phyloP scores from a whole-genome alignment of 208 protist genomes.

The Naegleria lovaniensis region DNA sequence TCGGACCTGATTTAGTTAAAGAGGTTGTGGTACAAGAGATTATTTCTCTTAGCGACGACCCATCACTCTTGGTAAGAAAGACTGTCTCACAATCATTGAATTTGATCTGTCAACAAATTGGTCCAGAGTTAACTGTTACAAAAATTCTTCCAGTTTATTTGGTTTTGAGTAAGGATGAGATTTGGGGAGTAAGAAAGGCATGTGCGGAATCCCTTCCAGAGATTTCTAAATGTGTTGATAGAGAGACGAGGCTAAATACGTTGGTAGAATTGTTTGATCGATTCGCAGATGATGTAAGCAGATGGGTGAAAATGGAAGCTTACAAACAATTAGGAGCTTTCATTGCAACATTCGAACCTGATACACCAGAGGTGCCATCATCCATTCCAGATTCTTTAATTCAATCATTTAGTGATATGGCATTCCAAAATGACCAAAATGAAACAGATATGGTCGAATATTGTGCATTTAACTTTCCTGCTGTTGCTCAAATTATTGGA shows the following conservation, averaged over 20 bases:
- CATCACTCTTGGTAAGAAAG: constrained; percentile 74
- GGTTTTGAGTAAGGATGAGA: constrained; percentile 80
- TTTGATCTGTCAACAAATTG: constrained; percentile 55
- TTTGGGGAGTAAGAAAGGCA: constrained; percentile 89
- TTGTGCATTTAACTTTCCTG: constrained; percentile 85
- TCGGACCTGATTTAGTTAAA: constrained; percentile 61
- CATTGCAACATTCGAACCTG: constrained; percentile 71
- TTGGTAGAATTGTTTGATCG: constrained; percentile 62
- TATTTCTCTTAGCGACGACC: constrained; percentile 72
- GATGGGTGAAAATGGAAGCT: constrained; percentile 81
- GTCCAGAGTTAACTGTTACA: constrained; percentile 51
- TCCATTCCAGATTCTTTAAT: constrained; percentile 71
- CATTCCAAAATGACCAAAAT: constrained; percentile 64
- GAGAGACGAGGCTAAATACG: constrained; percentile 29
- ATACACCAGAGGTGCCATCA: neutral
- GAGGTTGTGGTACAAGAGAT: constrained; percentile 67
- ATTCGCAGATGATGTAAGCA: constrained; percentile 70
- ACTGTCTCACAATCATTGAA: constrained; percentile 67
- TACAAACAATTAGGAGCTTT: constrained; percentile 79
- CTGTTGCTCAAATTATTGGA: constrained; percentile 77
- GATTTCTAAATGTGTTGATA: constrained; percentile 56
- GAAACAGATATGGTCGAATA: constrained; percentile 77
- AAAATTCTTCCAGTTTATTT: constrained; percentile 71
- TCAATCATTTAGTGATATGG: constrained; percentile 81
- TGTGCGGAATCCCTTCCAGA: constrained; percentile 74